Conservation (phyloP, 768 basidiomycete species). For the Glaciozyma antarctica region DNA sequence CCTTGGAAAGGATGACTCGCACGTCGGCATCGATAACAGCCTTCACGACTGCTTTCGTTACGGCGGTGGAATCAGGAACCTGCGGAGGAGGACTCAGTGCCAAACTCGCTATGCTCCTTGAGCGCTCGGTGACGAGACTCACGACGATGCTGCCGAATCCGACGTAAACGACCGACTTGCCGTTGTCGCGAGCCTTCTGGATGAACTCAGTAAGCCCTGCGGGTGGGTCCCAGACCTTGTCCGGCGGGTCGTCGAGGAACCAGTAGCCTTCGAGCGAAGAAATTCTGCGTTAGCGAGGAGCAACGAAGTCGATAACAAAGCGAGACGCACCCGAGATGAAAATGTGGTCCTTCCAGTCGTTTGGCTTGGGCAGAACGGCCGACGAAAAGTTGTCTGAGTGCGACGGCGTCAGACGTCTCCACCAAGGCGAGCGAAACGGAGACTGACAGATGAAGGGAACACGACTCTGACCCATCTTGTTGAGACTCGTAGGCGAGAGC, state of each 20-base stretch:
- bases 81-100: no score
- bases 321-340: slow-evolving; percentile 50
- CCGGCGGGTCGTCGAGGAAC: slow-evolving; percentile 57
- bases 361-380: slow-evolving; percentile 62
- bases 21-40: slow-evolving; percentile 79
- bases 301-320: background rate
- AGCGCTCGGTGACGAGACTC: background rate
- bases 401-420: slow-evolving; percentile 43
- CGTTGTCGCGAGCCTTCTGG: slow-evolving; percentile 57
- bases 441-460: slow-evolving; percentile 42
- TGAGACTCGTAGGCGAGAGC: slow-evolving; percentile 70
- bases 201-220: slow-evolving; percentile 70
- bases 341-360: slow-evolving; percentile 99
- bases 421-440: background rate
- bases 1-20: slow-evolving; percentile 84
- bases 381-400: slow-evolving; percentile 88
- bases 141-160: slow-evolving; percentile 96
- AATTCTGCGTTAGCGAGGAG: background rate
- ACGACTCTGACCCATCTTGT: slow-evolving; percentile 93
- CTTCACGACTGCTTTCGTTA: slow-evolving; percentile 83
- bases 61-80: slow-evolving; percentile 70
- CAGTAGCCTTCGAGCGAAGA: slow-evolving; percentile 57
- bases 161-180: slow-evolving; percentile 87
- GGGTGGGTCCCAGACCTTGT: slow-evolving; percentile 74
- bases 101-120: no score